phyloP scores from a whole-genome alignment of 768 basidiomycete species.

The Termitomyces sp. region DNA sequence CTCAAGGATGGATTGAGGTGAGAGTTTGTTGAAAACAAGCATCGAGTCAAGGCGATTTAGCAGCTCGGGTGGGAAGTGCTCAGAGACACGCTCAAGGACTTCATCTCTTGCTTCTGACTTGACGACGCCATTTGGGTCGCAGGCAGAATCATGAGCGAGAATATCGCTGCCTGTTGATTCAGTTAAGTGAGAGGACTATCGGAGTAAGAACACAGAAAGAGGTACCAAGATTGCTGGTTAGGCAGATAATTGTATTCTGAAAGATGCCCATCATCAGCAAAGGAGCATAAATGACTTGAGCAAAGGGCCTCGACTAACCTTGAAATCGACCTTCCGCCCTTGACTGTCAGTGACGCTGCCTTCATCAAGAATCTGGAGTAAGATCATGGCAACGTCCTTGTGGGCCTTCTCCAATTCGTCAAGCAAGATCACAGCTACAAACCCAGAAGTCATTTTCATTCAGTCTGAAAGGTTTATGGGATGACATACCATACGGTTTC shows the following conservation, averaged over 20 bases:
- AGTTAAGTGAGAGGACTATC: neutral
- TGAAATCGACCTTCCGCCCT: constrained; percentile 90
- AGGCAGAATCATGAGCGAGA: constrained; percentile 63
- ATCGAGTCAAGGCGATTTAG: constrained; percentile 86
- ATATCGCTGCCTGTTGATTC: constrained; percentile 49
- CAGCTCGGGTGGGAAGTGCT: constrained; percentile 87
- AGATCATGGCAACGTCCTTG: constrained; percentile 88
- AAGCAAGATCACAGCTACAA: constrained; percentile 65
- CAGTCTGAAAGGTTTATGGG: neutral
- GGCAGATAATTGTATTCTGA: constrained; percentile 86
- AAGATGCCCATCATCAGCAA: neutral
- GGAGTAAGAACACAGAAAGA: neutral
- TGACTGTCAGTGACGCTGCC: constrained; percentile 88
- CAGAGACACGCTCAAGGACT: constrained; percentile 70
- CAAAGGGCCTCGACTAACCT: constrained; percentile 33
- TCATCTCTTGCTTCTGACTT: constrained; percentile 54
- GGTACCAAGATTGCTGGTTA: constrained; percentile 83
- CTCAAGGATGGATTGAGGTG: constrained; percentile 63
- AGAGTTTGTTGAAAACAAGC: constrained; percentile 88
- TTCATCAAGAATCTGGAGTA: constrained; percentile 89
- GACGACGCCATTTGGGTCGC: constrained; percentile 58
- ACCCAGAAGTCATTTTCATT: neutral
- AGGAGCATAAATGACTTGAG: neutral
- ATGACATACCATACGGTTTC: constrained; percentile 73
- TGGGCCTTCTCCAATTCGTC: constrained; percentile 94